phyloP scores from a whole-genome alignment of 495 filamentous ascomycete genomes.

The Penicillium desertorum region DNA sequence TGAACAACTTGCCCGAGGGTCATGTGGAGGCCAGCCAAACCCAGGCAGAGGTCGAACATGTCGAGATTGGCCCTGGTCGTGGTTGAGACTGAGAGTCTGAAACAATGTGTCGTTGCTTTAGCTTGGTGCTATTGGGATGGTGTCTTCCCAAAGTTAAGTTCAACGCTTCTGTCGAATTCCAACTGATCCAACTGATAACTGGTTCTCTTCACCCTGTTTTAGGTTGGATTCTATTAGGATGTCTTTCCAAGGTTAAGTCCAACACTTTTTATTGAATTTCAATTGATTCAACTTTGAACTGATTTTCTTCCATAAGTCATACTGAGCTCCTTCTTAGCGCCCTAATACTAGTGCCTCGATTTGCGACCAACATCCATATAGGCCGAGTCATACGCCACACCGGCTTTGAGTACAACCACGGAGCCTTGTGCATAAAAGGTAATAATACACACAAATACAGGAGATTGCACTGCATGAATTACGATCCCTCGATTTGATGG shows the following conservation, averaged over 20 bases:
- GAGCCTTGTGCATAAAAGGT: too few species aligned
- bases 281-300: background rate
- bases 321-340: background rate
- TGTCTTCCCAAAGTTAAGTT: background rate
- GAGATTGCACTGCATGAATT: background rate
- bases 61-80: background rate
- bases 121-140: background rate
- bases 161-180: background rate
- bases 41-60: background rate
- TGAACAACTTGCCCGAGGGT: slow-evolving; percentile 52
- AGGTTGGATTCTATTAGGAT: background rate
- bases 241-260: background rate
- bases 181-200: background rate
- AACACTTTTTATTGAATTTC: background rate
- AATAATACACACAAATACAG: too few species aligned
- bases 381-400: background rate
- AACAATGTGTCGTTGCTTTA: background rate
- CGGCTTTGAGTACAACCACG: background rate
- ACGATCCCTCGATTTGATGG: background rate
- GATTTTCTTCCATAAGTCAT: background rate
- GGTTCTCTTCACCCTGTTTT: background rate
- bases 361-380: background rate
- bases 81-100: background rate
- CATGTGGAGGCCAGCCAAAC: slow-evolving; percentile 20
- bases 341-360: background rate